Conservation (phyloP, 2,329 filamentous ascomycete genomes). For the Xylaria multiplex region DNA sequence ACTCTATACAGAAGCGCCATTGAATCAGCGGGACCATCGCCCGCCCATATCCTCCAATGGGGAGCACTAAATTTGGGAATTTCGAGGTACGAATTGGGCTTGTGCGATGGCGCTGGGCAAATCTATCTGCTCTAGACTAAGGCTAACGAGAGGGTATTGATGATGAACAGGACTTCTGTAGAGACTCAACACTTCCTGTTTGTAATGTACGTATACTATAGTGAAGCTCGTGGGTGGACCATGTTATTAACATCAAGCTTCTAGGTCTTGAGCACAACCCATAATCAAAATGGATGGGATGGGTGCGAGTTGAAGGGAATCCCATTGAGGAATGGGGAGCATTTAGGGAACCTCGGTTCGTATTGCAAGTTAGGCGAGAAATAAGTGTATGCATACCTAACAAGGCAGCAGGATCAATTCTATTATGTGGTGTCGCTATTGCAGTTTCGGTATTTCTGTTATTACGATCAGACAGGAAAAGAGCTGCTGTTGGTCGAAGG, state of each 20-base stretch:
- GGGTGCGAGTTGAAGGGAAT: constrained; percentile 84
- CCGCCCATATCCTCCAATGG: constrained; percentile 56
- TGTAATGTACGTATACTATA: constrained; percentile 75
- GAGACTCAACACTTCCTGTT: constrained; percentile 82
- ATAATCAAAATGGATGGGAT: constrained; percentile 70
- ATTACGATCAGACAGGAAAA: constrained; percentile 85
- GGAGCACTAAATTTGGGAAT: constrained; percentile 70
- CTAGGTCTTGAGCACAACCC: constrained; percentile 71
- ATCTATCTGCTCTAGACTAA: neutral
- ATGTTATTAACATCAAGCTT: constrained; percentile 32
- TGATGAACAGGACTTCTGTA: constrained; percentile 76
- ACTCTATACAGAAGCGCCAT: constrained; percentile 22
- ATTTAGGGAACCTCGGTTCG: constrained; percentile 85
- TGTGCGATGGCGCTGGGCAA: constrained; percentile 4
- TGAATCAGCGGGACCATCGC: constrained; percentile 42
- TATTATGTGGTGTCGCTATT: constrained; percentile 83
- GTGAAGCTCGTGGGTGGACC: constrained; percentile 7
- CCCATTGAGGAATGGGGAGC: constrained; percentile 68
- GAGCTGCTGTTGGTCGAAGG: constrained; percentile 93
- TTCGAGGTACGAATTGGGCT: constrained; percentile 60
- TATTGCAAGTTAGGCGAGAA: constrained; percentile 36
- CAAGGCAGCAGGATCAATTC: constrained; percentile 75
- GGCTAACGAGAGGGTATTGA: constrained; percentile 40
- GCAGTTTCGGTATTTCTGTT: constrained; percentile 72
- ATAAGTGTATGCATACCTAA: constrained; percentile 37